These are phyloP conservation scores for Aspergillus quadrilineatus DNA, from an alignment of 2,329 filamentous ascomycete species.

Conservation along the genomic window DNA sequence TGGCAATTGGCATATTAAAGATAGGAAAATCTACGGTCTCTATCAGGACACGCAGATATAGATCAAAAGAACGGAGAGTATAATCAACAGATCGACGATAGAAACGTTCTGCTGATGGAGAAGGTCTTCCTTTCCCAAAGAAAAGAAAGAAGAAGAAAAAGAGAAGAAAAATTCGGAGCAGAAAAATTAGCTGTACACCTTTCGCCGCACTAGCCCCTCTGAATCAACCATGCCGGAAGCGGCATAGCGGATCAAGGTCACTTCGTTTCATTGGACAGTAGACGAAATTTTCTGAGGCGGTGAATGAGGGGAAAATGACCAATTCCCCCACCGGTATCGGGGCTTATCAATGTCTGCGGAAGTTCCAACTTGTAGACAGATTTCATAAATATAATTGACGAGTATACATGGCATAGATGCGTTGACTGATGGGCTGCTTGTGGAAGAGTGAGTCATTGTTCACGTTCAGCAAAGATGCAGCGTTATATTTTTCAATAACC, in stretches of 20 bases:
- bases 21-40: slow-evolving; percentile 31
- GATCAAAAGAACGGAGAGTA: slow-evolving; percentile 23
- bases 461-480: background rate
- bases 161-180: slow-evolving; percentile 28
- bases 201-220: slow-evolving; percentile 24
- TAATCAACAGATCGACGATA: slow-evolving; percentile 47
- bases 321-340: slow-evolving; percentile 3
- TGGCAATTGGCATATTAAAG: slow-evolving; percentile 68
- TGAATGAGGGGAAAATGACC: slow-evolving; percentile 20
- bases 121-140: slow-evolving; percentile 59
- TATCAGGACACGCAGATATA: slow-evolving; percentile 25
- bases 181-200: slow-evolving; percentile 32
- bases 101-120: slow-evolving; percentile 58
- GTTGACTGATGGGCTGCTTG: background rate
- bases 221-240: slow-evolving; percentile 18
- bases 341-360: background rate
- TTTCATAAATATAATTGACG: no score
- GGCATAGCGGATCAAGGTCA: slow-evolving; percentile 20
- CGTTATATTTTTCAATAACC: background rate
- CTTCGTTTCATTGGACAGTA: slow-evolving; percentile 28
- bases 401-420: no score
- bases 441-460: background rate
- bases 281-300: slow-evolving; percentile 30
- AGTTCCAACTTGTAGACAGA: no score
- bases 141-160: slow-evolving; percentile 48